Conservation (phyloP, 805 yeast species). For the Lipomyces yamadae region DNA sequence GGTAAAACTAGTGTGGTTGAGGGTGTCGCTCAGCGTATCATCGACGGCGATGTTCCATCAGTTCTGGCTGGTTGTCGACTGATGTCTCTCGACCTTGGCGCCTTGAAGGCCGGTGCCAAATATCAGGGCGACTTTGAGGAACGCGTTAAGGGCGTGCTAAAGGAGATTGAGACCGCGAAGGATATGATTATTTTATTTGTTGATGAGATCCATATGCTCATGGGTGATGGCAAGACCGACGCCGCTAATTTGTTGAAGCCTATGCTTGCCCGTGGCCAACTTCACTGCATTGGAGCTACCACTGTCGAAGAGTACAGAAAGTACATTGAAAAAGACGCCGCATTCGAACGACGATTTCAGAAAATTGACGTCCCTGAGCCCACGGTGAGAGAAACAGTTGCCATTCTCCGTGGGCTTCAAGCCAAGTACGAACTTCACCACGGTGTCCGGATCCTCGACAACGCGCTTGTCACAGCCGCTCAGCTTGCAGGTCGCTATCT, state of each 20-base stretch:
- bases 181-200: conserved; percentile 87
- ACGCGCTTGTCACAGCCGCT: conserved; percentile 92
- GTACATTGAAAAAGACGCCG: conserved; percentile 94
- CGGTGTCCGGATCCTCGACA: conserved; percentile 93
- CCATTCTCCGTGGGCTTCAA: conserved; percentile 94
- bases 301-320: conserved; percentile 93
- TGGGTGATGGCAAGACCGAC: conserved; percentile 98
- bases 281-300: conserved; percentile 98
- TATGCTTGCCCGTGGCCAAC: conserved; percentile 92
- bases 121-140: conserved; percentile 99
- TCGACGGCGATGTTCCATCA: conserved; percentile 93
- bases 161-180: conserved; percentile 79
- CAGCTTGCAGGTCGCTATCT: conserved; percentile 91
- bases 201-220: conserved; percentile 98
- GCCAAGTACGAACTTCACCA: conserved; percentile 95
- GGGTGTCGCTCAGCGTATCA: conserved; percentile 97
- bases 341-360: conserved; percentile 98
- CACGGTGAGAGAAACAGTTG: conserved; percentile 88
- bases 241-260: conserved; percentile 97
- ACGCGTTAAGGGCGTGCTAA: conserved; percentile 93
- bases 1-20: conserved; percentile 98
- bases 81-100: conserved; percentile 91
- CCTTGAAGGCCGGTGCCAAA: conserved; percentile 97
- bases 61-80: conserved; percentile 80
- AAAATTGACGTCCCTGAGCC: conserved; percentile 96